Base-by-base conservation (phyloP, 306 rosid genomes). In the Pyrus communis region DNA sequence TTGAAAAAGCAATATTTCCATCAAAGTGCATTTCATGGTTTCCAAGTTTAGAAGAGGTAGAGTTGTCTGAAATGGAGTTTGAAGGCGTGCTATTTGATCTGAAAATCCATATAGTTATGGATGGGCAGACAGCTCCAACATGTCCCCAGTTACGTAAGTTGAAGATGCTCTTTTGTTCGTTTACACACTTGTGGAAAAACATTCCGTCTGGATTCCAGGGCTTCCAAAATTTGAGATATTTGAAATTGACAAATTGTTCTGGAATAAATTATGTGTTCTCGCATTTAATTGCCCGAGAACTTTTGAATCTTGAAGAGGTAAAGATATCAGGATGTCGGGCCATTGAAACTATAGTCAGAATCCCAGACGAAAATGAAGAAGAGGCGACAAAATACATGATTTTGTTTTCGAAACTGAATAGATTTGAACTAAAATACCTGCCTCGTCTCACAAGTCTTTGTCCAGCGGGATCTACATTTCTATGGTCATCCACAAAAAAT, bases 311-410 rank as follows among this genome's bases (percentile, higher is more conserved):
- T 23, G 9, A 59, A 23, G 17, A 23, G 3, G 3, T 59, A 22
- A 0, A 1, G 0, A 23, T 59, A 23, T 1, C 0, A 0, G 0
- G 0, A 0, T 59, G 64, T 11, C 1, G 0, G 8, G 1, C 11
- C 1, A 11, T 59, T 18, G 8, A 23, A 59, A 59, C 64, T 11
- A 59, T 59, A 59, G 7, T 59, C 31, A 23, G 31, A 59, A 11
- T 2, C 18, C 0, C 31, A 23, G 30, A 22, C 1, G 64, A 59
- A 59, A 22, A 11, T 59, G 63, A 33, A 33, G 1, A 33, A 5
- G 35, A 59, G 30, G 64, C 12, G 13, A 22, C 25, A 27, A 59
- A 4, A 22, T 3, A 27, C 31, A 59, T 59, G 64, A 59, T 11
- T 11, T 23, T 59, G 31, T 59, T 59, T 59, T 17, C 9, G 7